phyloP scores from a whole-genome alignment of 2,329 filamentous ascomycete species.

The Chrysoporthe puriensis region DNA sequence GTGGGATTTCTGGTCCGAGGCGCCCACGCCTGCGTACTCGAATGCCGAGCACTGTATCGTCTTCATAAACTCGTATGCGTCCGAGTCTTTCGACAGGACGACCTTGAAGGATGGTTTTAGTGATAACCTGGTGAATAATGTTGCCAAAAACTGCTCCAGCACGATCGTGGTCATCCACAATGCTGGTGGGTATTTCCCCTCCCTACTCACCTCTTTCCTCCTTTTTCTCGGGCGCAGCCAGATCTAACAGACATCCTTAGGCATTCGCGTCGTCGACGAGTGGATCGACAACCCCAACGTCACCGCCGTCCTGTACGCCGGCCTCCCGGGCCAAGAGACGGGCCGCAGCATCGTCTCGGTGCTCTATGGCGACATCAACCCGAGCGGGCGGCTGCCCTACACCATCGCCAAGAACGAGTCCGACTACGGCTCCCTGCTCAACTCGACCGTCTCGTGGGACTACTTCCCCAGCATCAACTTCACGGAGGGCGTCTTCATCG shows the following conservation, averaged over 20 bases:
- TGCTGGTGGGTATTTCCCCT: constrained; percentile 46
- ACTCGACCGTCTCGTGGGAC: constrained; percentile 49
- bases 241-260: not conserved
- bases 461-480: constrained; percentile 57
- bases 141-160: constrained; percentile 62
- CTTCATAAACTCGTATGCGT: constrained; percentile 69
- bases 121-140: constrained; percentile 58
- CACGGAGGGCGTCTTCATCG: constrained; percentile 54
- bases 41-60: constrained; percentile 57
- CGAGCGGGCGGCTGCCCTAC: constrained; percentile 63
- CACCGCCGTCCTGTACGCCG: constrained; percentile 65
- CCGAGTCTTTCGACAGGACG: constrained; percentile 70
- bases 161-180: constrained; percentile 70
- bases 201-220: not conserved
- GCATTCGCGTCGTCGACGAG: constrained; percentile 58
- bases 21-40: constrained; percentile 21
- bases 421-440: constrained; percentile 50
- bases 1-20: constrained; percentile 28
- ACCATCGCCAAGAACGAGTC: constrained; percentile 60
- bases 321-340: constrained; percentile 66
- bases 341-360: constrained; percentile 59
- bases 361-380: constrained; percentile 60
- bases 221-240: not conserved
- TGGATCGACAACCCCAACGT: constrained; percentile 68
- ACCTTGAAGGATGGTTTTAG: constrained; percentile 68